Evolutionary conservation across 768 basidiomycete species (phyloP).

Genomic region (Pholiota microspora): DNA sequence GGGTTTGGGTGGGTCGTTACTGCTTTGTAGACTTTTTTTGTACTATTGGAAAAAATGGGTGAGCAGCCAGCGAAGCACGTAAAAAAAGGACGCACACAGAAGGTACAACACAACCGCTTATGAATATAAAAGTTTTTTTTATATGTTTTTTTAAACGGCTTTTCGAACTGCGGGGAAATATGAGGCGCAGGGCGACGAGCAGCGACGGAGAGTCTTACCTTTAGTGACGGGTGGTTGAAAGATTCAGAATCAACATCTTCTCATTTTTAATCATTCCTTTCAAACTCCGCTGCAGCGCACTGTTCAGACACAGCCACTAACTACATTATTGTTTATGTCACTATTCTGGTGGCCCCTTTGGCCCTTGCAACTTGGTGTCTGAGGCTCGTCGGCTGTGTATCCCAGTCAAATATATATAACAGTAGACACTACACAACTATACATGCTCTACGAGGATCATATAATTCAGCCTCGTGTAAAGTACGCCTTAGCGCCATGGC

Average conservation of each 20-base stretch:
- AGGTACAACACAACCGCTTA: slow-evolving; percentile 74
- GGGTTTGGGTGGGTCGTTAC: slow-evolving; percentile 76
- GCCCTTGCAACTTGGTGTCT: background rate
- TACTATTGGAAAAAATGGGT: slow-evolving; percentile 25
- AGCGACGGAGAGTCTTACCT: slow-evolving; percentile 38
- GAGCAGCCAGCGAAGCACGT: slow-evolving; percentile 12
- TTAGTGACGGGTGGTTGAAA: slow-evolving; percentile 67
- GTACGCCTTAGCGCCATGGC: slow-evolving; percentile 85
- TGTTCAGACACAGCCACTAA: slow-evolving; percentile 34
- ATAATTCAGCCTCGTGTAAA: slow-evolving; percentile 71
- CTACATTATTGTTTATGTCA: background rate
- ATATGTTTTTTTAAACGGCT: slow-evolving; percentile 65
- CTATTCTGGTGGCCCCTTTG: background rate
- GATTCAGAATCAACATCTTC: slow-evolving; percentile 33
- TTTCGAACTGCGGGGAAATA: slow-evolving; percentile 46
- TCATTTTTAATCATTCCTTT: slow-evolving; percentile 34
- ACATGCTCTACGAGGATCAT: slow-evolving; percentile 2
- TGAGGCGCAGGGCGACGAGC: slow-evolving; percentile 21
- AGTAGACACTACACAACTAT: background rate
- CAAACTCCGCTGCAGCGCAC: slow-evolving; percentile 47
- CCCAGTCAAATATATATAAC: background rate
- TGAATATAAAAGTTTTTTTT: slow-evolving; percentile 62
- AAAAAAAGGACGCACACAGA: slow-evolving; percentile 49
- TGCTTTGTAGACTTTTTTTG: slow-evolving; percentile 88
- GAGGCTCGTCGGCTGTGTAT: background rate